Conservation (phyloP, 352 stramenopile genomes). For the Globisporangium ultimum region DNA sequence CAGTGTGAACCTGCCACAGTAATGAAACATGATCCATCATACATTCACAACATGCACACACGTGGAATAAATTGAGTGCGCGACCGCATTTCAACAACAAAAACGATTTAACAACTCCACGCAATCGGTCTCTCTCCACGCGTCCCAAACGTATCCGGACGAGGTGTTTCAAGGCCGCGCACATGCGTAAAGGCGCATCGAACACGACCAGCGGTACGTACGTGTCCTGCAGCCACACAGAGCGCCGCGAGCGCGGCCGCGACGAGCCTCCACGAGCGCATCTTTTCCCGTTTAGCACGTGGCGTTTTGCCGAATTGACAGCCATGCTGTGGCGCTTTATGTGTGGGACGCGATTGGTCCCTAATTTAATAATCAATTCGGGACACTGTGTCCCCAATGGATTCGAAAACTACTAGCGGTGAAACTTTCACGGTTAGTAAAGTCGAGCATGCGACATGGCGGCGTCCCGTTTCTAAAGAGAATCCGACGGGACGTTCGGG, state of each 20-base stretch:
- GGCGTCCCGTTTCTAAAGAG: no score
- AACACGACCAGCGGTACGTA: constrained; percentile 1
- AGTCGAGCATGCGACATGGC: not conserved
- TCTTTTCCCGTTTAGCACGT: constrained; percentile 5
- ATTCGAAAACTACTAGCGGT: no score
- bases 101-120: no score
- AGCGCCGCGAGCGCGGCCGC: constrained; percentile 21
- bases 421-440: not conserved
- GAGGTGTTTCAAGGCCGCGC: not conserved
- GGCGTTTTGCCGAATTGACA: no score
- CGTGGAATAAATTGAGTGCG: not conserved
- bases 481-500: not conserved
- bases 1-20: constrained; percentile 9
- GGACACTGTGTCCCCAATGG: not conserved
- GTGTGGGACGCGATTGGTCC: not conserved
- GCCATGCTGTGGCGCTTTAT: no score
- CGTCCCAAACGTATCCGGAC: not conserved
- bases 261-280: constrained; percentile 27
- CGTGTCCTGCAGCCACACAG: constrained; percentile 5
- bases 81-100: not conserved
- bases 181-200: not conserved
- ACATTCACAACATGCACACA: not conserved
- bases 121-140: constrained; percentile 1
- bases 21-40: not conserved
- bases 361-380: not conserved